These are phyloP conservation scores for Naganishia cerealis DNA, from an alignment of 1,284 basidiomycete species.

Conservation along the genomic window DNA sequence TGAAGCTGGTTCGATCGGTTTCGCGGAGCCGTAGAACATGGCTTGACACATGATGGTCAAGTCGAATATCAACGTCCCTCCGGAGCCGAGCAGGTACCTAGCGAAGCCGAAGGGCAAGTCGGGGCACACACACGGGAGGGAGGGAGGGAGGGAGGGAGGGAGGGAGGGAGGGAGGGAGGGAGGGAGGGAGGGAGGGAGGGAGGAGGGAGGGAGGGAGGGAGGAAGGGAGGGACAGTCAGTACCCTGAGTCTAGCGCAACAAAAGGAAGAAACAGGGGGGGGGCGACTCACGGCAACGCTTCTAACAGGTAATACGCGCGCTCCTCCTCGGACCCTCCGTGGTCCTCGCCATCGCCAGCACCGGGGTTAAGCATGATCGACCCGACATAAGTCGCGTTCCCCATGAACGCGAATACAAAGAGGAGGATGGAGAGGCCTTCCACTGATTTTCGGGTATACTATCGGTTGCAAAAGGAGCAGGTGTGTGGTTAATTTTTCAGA, in stretches of 20 bases:
- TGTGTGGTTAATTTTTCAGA: background rate
- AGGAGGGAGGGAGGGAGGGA: no score
- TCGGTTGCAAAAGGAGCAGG: background rate
- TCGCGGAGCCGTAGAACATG: constrained; percentile 58
- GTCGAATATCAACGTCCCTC: constrained; percentile 84
- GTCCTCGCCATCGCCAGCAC: constrained; percentile 39
- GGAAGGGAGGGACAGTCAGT: background rate
- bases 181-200: no score
- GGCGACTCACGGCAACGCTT: constrained; percentile 49
- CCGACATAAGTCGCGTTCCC: constrained; percentile 87
- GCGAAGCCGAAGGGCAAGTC: no score
- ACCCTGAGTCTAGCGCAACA: no score
- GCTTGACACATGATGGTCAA: constrained; percentile 74
- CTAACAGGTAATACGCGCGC: constrained; percentile 47
- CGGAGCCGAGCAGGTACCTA: constrained; percentile 81
- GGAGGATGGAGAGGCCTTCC: constrained; percentile 87
- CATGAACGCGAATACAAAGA: constrained; percentile 86
- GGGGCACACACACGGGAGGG: no score
- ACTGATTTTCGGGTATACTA: constrained; percentile 87
- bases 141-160: no score
- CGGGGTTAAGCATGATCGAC: constrained; percentile 64
- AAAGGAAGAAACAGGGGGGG: background rate
- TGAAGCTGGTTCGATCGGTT: constrained; percentile 38
- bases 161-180: no score
- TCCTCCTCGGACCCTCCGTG: constrained; percentile 34